A percentile compares a stretch with the other conserved stretches of the same genome.
These are phyloP conservation scores for Orbilia ellipsospora DNA, from an alignment of 2,329 filamentous ascomycete genomes.

Conservation along the genomic window DNA sequence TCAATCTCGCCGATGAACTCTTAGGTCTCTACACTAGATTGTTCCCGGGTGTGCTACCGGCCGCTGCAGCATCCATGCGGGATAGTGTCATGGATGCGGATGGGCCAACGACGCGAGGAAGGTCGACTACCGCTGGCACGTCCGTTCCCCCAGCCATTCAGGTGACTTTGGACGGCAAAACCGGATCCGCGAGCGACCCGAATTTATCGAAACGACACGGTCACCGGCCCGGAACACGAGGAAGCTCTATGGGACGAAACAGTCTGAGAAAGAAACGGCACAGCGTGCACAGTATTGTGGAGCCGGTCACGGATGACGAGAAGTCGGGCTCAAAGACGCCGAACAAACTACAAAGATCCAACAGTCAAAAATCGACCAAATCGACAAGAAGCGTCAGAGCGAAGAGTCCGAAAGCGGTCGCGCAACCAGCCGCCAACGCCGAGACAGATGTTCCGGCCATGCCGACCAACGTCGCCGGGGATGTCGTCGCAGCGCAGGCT, in stretches of 20 bases:
- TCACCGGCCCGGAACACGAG: conserved; percentile 28
- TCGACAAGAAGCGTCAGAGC: conserved; percentile 40
- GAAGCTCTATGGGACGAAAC: conserved; percentile 42
- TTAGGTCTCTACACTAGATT: conserved; percentile 82
- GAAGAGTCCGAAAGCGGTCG: conserved; percentile 28
- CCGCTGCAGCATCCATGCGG: conserved; percentile 23
- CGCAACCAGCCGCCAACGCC: not conserved
- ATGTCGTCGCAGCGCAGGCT: conserved; percentile 28
- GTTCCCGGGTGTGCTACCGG: conserved; percentile 65
- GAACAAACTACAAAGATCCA: conserved; percentile 36
- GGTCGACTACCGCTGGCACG: conserved; percentile 24
- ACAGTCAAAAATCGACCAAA: conserved; percentile 39
- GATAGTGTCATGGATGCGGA: conserved; percentile 49
- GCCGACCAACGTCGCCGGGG: conserved; percentile 15
- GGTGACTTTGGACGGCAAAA: conserved; percentile 25
- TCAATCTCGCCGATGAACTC: conserved; percentile 88
- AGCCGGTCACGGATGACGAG: conserved; percentile 48
- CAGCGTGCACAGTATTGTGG: conserved; percentile 27
- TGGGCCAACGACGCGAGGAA: conserved; percentile 24
- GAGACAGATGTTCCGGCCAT: not conserved
- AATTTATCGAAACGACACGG: conserved; percentile 23
- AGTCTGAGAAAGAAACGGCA: conserved; percentile 46
- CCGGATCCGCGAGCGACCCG: conserved; percentile 36
- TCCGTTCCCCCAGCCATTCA: conserved; percentile 36
- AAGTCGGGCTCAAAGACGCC: conserved; percentile 19